Percentiles rank a stretch among this genome's conserved stretches.
These are phyloP conservation scores for Suillus plorans DNA, from an alignment of 768 basidiomycete genomes.

Conservation along the genomic window DNA sequence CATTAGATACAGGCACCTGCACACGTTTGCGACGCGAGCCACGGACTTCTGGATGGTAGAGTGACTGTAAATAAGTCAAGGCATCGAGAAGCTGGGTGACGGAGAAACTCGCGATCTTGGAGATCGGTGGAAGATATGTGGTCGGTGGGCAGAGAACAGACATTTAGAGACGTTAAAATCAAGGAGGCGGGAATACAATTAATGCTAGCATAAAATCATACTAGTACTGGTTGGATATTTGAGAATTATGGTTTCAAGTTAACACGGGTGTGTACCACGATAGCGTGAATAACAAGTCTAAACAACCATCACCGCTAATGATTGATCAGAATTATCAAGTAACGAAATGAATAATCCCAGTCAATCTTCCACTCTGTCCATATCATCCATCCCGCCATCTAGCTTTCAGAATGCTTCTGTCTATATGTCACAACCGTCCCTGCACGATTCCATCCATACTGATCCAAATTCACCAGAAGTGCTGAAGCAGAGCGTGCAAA, in stretches of 20 bases:
- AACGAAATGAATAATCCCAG: constrained; percentile 10
- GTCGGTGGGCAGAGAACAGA: constrained; percentile 41
- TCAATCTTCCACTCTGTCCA: constrained; percentile 19
- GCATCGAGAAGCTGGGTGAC: constrained; percentile 42
- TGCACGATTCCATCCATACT: constrained; percentile 15
- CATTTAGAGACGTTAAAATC: constrained; percentile 4
- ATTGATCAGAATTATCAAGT: constrained; percentile 1
- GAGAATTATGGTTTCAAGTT: neutral
- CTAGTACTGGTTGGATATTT: neutral
- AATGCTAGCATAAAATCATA: constrained; percentile 5
- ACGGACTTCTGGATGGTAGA: constrained; percentile 65
- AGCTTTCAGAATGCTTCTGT: constrained; percentile 11
- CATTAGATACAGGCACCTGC: neutral
- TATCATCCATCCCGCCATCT: constrained; percentile 17
- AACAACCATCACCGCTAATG: neutral
- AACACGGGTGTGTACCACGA: neutral
- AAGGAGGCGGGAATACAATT: neutral
- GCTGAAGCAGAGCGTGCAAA: constrained; percentile 59
- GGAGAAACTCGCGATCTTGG: constrained; percentile 36
- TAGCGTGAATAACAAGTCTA: neutral
- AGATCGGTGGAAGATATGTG: constrained; percentile 52
- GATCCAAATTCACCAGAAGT: constrained; percentile 61
- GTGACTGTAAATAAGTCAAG: constrained; percentile 47
- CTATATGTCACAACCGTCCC: constrained; percentile 31
- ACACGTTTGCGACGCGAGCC: constrained; percentile 47